Conservation (phyloP, 2,329 filamentous ascomycete genomes). For the Aspergillus flavus region DNA sequence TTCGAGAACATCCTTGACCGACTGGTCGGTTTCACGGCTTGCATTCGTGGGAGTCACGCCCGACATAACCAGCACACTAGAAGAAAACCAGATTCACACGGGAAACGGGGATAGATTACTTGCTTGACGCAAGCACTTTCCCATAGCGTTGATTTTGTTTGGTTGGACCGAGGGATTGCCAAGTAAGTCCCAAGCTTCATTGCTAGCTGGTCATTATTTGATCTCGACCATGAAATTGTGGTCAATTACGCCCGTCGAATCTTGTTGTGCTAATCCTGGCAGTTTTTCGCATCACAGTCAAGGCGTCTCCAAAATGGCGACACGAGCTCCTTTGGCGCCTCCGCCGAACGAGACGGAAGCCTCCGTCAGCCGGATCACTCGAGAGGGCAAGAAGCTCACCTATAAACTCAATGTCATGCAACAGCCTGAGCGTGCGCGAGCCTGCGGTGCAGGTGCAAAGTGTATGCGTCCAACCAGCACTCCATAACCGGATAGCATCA, state of each 20-base stretch:
- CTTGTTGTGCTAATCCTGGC: background rate
- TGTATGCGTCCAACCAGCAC: slow-evolving; percentile 60
- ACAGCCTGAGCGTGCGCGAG: slow-evolving; percentile 89
- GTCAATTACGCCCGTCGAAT: background rate
- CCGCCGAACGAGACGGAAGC: slow-evolving; percentile 58
- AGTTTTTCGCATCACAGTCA: background rate
- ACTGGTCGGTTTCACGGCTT: slow-evolving; percentile 2
- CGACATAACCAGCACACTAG: background rate
- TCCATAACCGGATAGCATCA: slow-evolving; percentile 6
- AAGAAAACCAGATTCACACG: background rate
- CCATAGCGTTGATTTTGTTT: background rate
- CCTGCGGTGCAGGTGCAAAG: slow-evolving; percentile 93
- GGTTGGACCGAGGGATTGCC: background rate
- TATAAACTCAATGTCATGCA: slow-evolving; percentile 87
- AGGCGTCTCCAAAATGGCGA: slow-evolving; percentile 43
- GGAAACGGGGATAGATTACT: too few relatives aligned
- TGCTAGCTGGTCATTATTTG: background rate
- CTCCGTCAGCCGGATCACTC: slow-evolving; percentile 62
- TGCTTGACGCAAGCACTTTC: background rate
- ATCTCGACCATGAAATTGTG: background rate
- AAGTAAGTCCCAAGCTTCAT: background rate
- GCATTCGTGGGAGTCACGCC: background rate
- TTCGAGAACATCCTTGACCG: background rate
- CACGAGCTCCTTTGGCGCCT: slow-evolving; percentile 39
- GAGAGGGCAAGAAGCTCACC: slow-evolving; percentile 74